Evolutionary conservation across 2,329 filamentous ascomycete species (phyloP).

Genomic region (Diplocarpon mali): DNA sequence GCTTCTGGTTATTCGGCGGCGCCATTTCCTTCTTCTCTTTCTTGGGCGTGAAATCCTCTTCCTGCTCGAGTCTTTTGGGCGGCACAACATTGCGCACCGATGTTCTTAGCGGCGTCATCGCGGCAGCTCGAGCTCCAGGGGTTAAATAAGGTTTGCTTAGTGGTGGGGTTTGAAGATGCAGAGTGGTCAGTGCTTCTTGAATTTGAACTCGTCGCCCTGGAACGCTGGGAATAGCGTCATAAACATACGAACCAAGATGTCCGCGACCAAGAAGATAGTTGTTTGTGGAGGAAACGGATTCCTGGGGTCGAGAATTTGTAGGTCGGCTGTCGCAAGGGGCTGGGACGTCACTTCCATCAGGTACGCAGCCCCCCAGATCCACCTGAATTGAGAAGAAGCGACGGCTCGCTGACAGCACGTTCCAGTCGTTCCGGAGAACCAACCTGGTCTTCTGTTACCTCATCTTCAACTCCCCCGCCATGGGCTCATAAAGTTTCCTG

Average conservation of each 20-base stretch:
- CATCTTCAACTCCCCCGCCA: conserved; percentile 51
- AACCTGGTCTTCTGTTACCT: conserved; percentile 70
- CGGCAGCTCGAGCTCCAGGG: not conserved
- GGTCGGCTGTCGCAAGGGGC: conserved; percentile 69
- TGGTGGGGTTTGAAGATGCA: conserved; percentile 5
- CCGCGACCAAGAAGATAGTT: conserved; percentile 59
- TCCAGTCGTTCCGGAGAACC: conserved; percentile 80
- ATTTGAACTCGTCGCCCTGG: not conserved
- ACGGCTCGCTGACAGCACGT: not conserved
- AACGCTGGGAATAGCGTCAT: conserved; percentile 2
- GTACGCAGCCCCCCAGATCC: not conserved
- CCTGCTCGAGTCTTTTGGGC: not conserved
- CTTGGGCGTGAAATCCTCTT: not conserved
- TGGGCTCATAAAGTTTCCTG: conserved; percentile 81
- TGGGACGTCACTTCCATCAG: conserved; percentile 75
- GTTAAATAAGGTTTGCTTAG: conserved; percentile 6
- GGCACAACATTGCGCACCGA: not conserved
- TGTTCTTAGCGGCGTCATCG: not conserved
- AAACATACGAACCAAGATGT: conserved; percentile 8
- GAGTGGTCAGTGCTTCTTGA: conserved; percentile 8
- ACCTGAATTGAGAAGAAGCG: not conserved
- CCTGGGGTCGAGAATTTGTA: conserved; percentile 80
- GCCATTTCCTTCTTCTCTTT: conserved; percentile 35
- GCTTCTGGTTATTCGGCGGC: conserved; percentile 46
- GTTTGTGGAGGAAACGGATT: conserved; percentile 94